Evolutionary conservation across 2,329 filamentous ascomycete genomes (phyloP).

Genomic region (Monilinia vaccinii-corymbosi): DNA sequence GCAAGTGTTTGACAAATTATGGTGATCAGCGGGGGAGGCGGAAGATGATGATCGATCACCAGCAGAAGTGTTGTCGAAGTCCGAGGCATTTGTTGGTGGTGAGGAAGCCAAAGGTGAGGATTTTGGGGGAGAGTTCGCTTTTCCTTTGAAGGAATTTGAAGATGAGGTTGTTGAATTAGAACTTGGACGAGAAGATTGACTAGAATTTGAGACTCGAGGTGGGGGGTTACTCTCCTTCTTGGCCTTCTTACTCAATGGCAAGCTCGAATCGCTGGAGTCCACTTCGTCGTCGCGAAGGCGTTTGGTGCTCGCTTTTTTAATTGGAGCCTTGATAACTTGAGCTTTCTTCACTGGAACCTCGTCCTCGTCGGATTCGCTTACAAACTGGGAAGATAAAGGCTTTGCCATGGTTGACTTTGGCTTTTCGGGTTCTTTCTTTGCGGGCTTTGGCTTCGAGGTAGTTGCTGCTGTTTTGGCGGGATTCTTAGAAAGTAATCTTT

Average conservation of each 20-base stretch:
- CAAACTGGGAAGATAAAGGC: conserved; percentile 26
- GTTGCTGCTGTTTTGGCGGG: conserved; percentile 21
- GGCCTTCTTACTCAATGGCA: conserved; percentile 27
- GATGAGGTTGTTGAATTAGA: conserved; percentile 34
- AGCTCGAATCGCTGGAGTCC: conserved; percentile 24
- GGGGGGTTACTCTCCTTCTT: conserved; percentile 26
- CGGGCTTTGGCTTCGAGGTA: conserved; percentile 13
- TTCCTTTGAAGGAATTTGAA: conserved; percentile 28
- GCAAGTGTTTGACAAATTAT: conserved; percentile 12
- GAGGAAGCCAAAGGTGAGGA: conserved; percentile 58
- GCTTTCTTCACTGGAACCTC: conserved; percentile 11
- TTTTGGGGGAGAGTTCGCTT: conserved; percentile 50
- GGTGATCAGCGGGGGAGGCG: conserved; percentile 18
- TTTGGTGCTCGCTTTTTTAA: conserved; percentile 36
- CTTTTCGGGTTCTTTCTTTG: conserved; percentile 16
- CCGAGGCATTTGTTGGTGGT: conserved; percentile 56
- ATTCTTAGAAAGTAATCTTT: conserved; percentile 41
- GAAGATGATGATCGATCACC: conserved; percentile 24
- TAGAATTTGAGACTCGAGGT: conserved; percentile 40
- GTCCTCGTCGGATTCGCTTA: conserved; percentile 28
- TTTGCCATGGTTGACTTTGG: conserved; percentile 2
- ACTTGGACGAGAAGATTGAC: conserved; percentile 37
- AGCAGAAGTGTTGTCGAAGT: conserved; percentile 39
- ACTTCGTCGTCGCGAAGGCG: conserved; percentile 38
- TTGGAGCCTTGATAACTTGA: conserved; percentile 28